Conservation (phyloP, 352 stramenopile genomes). For the Pythium plurisporium region DNA sequence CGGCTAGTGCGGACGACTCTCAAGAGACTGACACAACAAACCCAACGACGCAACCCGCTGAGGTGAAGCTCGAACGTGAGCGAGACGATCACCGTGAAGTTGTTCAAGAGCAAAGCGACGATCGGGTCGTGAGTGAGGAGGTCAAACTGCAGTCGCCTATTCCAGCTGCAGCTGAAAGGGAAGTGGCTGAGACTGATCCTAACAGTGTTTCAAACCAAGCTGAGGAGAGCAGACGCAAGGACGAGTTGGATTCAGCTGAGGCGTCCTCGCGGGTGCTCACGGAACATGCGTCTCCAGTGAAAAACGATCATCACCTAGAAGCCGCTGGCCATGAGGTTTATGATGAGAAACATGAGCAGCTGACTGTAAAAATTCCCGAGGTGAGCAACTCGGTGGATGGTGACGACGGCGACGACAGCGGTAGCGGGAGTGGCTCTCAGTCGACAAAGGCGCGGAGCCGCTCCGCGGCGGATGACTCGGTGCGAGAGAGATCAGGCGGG, state of each 20-base stretch:
- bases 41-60: too few relatives aligned
- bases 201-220: too few relatives aligned
- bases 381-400: neutral
- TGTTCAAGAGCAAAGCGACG: neutral
- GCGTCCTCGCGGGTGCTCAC: too few relatives aligned
- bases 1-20: neutral
- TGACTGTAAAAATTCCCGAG: slow-evolving; percentile 5
- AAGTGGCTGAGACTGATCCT: neutral
- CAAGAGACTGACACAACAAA: too few relatives aligned
- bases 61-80: neutral
- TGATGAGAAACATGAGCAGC: neutral
- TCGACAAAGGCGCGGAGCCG: neutral
- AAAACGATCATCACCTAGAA: neutral
- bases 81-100: neutral
- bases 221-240: too few relatives aligned
- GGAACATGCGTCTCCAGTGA: neutral
- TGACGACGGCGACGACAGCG: slow-evolving; percentile 6
- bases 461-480: too few relatives aligned
- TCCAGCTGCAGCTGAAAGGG: neutral
- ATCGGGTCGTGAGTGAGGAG: neutral
- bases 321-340: neutral
- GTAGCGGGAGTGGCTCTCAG: slow-evolving; percentile 13
- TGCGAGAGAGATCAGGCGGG: too few relatives aligned
- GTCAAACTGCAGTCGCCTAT: neutral
- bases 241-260: neutral